These are phyloP conservation scores for Spergularia azorica DNA, from an alignment of 179 eudicot species.

Conservation along the genomic window DNA sequence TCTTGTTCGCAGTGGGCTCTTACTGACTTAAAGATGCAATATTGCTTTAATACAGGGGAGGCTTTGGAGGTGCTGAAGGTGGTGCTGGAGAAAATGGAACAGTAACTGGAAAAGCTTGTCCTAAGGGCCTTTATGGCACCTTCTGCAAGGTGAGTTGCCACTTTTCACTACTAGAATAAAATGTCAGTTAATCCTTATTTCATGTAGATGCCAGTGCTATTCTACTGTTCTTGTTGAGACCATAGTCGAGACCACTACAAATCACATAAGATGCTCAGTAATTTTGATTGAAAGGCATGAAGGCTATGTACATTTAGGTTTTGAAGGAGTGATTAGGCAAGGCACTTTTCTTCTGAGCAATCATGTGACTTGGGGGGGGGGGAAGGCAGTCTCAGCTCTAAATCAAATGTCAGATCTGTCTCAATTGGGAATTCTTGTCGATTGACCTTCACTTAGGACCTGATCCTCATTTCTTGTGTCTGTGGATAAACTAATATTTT, in stretches of 20 bases:
- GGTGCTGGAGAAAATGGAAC: conserved; percentile 81
- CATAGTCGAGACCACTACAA: too few species aligned
- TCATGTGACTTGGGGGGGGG: too few species aligned
- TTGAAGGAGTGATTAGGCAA: too few species aligned
- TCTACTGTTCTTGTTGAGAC: too few species aligned
- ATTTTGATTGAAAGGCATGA: too few species aligned
- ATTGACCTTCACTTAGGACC: not conserved
- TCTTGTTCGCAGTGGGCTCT: not conserved
- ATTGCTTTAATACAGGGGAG: conserved; percentile 58
- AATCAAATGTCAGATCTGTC: not conserved
- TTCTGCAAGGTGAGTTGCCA: conserved; percentile 67
- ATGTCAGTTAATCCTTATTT: not conserved
- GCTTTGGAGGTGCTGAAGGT: conserved; percentile 67
- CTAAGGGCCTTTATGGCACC: conserved; percentile 84
- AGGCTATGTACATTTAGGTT: too few species aligned
- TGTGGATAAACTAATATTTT: not conserved
- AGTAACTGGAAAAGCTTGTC: conserved; percentile 87
- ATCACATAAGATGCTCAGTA: too few species aligned
- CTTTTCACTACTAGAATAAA: conserved; percentile 1
- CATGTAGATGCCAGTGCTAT: not conserved
- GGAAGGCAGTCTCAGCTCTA: too few species aligned
- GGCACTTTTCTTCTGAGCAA: too few species aligned
- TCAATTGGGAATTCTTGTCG: not conserved
- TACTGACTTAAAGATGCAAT: conserved; percentile 11
- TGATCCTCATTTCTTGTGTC: not conserved